Base-by-base conservation (phyloP, 2,329 filamentous ascomycete species). In the Metarhizium guizhouense region DNA sequence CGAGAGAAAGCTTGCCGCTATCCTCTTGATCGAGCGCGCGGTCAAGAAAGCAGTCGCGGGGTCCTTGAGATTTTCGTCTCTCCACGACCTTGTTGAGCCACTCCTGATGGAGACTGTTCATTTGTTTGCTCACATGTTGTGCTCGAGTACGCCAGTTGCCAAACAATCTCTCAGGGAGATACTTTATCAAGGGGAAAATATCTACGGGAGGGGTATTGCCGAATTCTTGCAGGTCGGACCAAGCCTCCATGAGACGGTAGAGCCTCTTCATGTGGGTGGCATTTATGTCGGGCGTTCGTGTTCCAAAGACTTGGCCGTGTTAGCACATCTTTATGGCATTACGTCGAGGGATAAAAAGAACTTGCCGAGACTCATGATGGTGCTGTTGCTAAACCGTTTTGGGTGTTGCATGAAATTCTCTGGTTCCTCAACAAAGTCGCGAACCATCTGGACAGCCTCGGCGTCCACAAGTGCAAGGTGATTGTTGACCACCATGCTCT, bases 181-280 rank as follows among this genome's bases (percentile, higher is more conserved):
- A 68, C 43, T 76, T 70, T 10, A 79, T 61, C 30, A 72, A 65
- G 0, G 76, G 74, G 53, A 74, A 76, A 42, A 74, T 67, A 53
- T 80, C 77, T 1, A 79, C 72, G 0, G 77, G 76, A 0, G 77
- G 76, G 0, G 74, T 79, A 13, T 71, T 72, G 1, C 76, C 77
- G 0, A 71, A 67, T 60, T 78, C 77, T 64, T 76, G 70, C 0
- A 77, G 66, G 45, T 69, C 64, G 4, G 71, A 70, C 71, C 70
- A 76, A 8, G 69, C 62, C 48, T 75, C 70, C 72, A 76, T 73
- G 6, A 75, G 56, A 7, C 67, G 59, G 58, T 75, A 75, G 11
- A 77, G 64, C 16, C 66, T 61, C 16, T 59, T 63, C 67, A 74
- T 71, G 56, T 76, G 67, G 13, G 57, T 54, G 6, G 65, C 67